A percentile compares a stretch with the other conserved stretches of the same genome.
Conservation (phyloP, 2,329 filamentous ascomycete genomes). For the Arachnomyces sp. region DNA sequence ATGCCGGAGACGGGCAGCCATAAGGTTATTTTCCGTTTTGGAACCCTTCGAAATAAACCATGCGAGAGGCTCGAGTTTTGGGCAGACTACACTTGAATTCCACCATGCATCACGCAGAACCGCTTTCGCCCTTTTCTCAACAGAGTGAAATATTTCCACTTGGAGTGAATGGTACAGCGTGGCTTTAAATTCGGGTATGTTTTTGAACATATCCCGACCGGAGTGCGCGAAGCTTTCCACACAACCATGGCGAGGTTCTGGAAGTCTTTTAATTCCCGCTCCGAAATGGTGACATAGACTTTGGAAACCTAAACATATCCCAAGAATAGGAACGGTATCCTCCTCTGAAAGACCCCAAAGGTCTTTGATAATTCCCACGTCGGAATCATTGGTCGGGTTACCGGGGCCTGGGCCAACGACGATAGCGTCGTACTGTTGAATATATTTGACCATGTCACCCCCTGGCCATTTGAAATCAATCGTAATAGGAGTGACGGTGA, state of each 20-base stretch:
- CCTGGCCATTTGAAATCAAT: slow-evolving; percentile 51
- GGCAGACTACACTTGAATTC: slow-evolving; percentile 19
- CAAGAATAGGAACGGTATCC: slow-evolving; percentile 65
- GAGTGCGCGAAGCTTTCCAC: slow-evolving; percentile 58
- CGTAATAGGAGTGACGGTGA: slow-evolving; percentile 60
- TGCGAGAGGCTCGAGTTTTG: slow-evolving; percentile 51
- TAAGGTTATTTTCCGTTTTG: slow-evolving; percentile 48
- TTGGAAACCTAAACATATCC: slow-evolving; percentile 85
- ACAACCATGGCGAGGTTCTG: slow-evolving; percentile 74
- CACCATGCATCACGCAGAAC: slow-evolving; percentile 33
- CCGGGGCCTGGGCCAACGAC: slow-evolving; percentile 89
- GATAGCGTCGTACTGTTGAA: slow-evolving; percentile 65
- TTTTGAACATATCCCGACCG: slow-evolving; percentile 56
- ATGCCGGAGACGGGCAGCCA: slow-evolving; percentile 60
- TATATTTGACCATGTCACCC: slow-evolving; percentile 41
- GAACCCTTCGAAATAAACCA: slow-evolving; percentile 45
- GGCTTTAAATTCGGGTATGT: slow-evolving; percentile 52
- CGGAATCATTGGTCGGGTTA: slow-evolving; percentile 59
- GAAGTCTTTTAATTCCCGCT: slow-evolving; percentile 55
- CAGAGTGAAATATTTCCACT: slow-evolving; percentile 32
- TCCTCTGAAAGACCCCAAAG: slow-evolving; percentile 61
- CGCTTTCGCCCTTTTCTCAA: slow-evolving; percentile 31
- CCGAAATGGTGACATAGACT: slow-evolving; percentile 64
- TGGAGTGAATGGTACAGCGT: slow-evolving; percentile 68
- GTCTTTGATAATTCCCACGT: slow-evolving; percentile 72